These are phyloP conservation scores for Moesziomyces sp. DNA, from an alignment of 1,284 basidiomycete genomes.

Conservation along the genomic window DNA sequence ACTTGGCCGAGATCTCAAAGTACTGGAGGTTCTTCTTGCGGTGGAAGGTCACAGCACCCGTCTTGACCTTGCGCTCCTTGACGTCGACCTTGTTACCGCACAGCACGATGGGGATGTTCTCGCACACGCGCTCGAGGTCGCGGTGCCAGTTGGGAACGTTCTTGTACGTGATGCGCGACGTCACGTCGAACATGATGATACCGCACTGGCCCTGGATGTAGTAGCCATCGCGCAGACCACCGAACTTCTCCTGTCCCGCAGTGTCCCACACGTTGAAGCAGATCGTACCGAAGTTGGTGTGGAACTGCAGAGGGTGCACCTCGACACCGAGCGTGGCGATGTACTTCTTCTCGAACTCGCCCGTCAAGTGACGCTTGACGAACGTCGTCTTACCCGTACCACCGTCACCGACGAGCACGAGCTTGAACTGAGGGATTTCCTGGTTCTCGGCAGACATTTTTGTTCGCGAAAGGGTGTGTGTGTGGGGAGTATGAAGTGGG, in stretches of 20 bases:
- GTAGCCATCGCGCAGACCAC: slow-evolving; percentile 67
- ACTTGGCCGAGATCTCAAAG: slow-evolving; percentile 99
- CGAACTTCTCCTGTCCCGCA: slow-evolving; percentile 98
- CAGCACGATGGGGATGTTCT: slow-evolving; percentile 98
- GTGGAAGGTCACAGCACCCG: slow-evolving; percentile 98
- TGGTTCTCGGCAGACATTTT: slow-evolving; percentile 42
- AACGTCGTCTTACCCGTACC: slow-evolving; percentile 83
- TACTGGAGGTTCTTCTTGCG: slow-evolving; percentile 99
- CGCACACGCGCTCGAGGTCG: slow-evolving; percentile 98
- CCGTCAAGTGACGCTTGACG: slow-evolving; percentile 87
- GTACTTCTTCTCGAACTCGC: slow-evolving; percentile 99
- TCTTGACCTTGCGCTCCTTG: slow-evolving; percentile 99
- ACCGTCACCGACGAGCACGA: slow-evolving; percentile 98
- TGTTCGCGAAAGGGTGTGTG: background rate
- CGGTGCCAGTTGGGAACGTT: slow-evolving; percentile 99
- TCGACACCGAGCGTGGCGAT: slow-evolving; percentile 99
- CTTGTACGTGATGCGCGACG: slow-evolving; percentile 99
- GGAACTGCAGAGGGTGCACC: slow-evolving; percentile 94
- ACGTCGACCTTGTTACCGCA: slow-evolving; percentile 99
- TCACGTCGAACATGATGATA: slow-evolving; percentile 99
- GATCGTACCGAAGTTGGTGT: slow-evolving; percentile 98
- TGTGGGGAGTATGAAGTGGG: background rate
- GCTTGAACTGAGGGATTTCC: slow-evolving; percentile 92
- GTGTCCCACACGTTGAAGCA: slow-evolving; percentile 99
- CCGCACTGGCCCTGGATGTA: slow-evolving; percentile 85